Evolutionary conservation across 1,139 yeast genomes (phyloP), one percentile per base, ranked within the genome.

Genomic region (Candida frijolesensis): DNA sequence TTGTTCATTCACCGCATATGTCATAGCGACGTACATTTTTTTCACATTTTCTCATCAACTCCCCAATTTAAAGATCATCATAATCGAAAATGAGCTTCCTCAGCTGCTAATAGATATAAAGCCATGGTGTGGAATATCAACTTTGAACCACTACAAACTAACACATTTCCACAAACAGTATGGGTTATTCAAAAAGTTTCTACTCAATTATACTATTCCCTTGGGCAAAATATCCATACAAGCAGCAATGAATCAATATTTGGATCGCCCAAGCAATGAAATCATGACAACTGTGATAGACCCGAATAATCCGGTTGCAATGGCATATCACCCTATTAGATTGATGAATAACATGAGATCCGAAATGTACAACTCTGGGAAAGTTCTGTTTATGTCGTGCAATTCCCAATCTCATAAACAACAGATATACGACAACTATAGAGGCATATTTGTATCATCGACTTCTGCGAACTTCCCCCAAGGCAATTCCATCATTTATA

Each of bases 71-170:
- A 50, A 48, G 30, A 51, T 63, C 11, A 32, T 44, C 6, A 49
- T 51, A 7, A 39, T 51, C 9, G 54, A 51, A 41, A 34, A 40
- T 40, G 52, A 35, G 6, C 44, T 49, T 41, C 35, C 25, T 7
- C 30, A 32, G 15, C 29, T 14, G 30, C 30, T 29, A 35, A 19
- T 38, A 19, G 43, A 42, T 34, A 25, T 53, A 35, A 49, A 48
- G 42, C 67, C 68, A 2, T 65, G 68, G 68, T 66, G 70, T 54
- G 70, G 70, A 2, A 56, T 56, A 22, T 59, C 56, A 27, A 63
- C 64, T 4, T 43, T 62, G 10, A 60, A 53, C 33, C 51, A 53
- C 41, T 51, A 44, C 2, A 53, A 51, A 12, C n/a, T 45, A 5
- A 14, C 18, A 18, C 25, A 18, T 11, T 22, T 18, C 11, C 14